Evolutionary conservation across 2,329 filamentous ascomycete genomes (phyloP).

Genomic region (Neonectria magnoliae): DNA sequence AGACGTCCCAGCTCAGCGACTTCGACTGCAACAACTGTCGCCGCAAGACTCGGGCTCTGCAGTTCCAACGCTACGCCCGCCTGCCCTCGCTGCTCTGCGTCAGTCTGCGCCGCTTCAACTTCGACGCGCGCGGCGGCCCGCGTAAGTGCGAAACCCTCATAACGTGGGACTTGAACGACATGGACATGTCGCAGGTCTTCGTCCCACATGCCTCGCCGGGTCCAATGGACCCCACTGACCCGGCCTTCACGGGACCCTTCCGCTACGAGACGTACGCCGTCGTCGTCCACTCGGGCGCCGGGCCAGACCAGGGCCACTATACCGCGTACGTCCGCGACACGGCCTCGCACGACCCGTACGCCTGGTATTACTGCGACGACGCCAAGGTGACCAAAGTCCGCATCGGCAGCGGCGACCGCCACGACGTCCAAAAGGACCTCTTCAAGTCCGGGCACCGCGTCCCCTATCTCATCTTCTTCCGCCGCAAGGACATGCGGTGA

Average conservation of each 20-base stretch:
- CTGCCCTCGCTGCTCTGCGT: constrained; percentile 83
- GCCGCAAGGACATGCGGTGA: constrained; percentile 48
- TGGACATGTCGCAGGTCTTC: constrained; percentile 64
- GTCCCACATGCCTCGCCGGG: constrained; percentile 48
- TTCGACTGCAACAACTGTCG: constrained; percentile 82
- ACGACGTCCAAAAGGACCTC: constrained; percentile 51
- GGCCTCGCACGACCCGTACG: constrained; percentile 53
- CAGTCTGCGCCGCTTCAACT: constrained; percentile 72
- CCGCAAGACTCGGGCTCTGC: constrained; percentile 71
- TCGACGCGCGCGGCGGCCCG: constrained; percentile 48
- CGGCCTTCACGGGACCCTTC: constrained; percentile 65
- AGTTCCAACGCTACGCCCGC: constrained; percentile 78
- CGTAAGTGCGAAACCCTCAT: constrained; percentile 77
- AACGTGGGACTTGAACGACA: constrained; percentile 78
- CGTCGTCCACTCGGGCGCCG: constrained; percentile 77
- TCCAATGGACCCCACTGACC: constrained; percentile 48
- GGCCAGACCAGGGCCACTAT: constrained; percentile 81
- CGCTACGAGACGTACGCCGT: constrained; percentile 89
- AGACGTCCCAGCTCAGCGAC: constrained; percentile 65
- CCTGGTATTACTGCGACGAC: constrained; percentile 64
- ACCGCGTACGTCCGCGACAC: constrained; percentile 74
- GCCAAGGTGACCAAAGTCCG: constrained; percentile 52
- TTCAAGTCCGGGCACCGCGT: constrained; percentile 53
- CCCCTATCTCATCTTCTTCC: constrained; percentile 60
- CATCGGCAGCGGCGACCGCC: constrained; percentile 49